These are phyloP conservation scores for Cryptococcus floricola DNA, from an alignment of 1,284 basidiomycete species.

Conservation along the genomic window DNA sequence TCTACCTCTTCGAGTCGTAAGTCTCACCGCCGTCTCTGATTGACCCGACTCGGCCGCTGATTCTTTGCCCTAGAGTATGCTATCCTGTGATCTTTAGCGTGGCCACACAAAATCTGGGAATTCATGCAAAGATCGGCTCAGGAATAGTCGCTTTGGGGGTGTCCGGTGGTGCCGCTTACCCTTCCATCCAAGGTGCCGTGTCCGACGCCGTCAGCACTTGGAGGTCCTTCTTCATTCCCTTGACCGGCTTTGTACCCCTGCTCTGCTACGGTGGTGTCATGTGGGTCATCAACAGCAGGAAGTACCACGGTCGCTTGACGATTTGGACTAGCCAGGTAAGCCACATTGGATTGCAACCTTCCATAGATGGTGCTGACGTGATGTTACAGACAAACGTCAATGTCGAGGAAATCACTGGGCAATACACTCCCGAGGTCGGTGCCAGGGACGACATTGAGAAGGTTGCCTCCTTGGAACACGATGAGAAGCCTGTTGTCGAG, in stretches of 20 bases:
- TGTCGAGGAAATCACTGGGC: neutral
- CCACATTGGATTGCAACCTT: neutral
- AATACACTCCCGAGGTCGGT: neutral
- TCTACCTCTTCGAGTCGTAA: slow-evolving; percentile 34
- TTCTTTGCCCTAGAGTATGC: slow-evolving; percentile 9
- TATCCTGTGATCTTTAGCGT: slow-evolving; percentile 39
- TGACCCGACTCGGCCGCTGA: neutral
- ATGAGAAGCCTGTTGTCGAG: too few relatives aligned
- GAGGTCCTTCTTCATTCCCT: slow-evolving; percentile 16
- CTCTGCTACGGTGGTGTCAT: slow-evolving; percentile 21
- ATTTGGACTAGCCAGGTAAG: slow-evolving; percentile 12
- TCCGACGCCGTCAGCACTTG: slow-evolving; percentile 19
- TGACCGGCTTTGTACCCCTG: slow-evolving; percentile 23
- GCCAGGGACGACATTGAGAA: too few relatives aligned
- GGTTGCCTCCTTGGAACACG: too few relatives aligned
- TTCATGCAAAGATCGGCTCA: slow-evolving; percentile 30
- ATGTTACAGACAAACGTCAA: neutral
- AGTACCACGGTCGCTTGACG: slow-evolving; percentile 8
- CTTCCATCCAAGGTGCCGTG: slow-evolving; percentile 25
- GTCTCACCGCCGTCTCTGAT: neutral
- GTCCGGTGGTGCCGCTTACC: slow-evolving; percentile 28
- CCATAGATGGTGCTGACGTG: neutral
- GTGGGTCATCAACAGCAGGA: slow-evolving; percentile 20
- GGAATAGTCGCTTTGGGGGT: slow-evolving; percentile 31
- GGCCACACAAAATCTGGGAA: slow-evolving; percentile 31